phyloP scores from a whole-genome alignment of 2,329 filamentous ascomycete species.

The Sporothrix dimorphospora region DNA sequence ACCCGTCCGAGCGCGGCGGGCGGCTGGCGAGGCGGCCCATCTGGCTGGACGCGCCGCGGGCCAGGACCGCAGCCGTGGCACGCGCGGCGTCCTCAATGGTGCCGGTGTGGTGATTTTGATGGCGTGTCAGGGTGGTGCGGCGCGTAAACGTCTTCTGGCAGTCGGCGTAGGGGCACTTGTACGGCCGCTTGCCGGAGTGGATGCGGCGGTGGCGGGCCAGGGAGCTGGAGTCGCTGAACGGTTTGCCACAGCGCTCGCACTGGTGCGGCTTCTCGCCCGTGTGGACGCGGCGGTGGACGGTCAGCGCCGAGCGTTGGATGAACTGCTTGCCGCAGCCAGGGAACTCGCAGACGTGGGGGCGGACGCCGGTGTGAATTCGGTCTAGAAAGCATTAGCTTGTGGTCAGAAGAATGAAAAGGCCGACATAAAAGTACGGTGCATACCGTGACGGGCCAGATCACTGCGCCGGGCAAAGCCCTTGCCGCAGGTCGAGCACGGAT shows the following conservation, averaged over 20 bases:
- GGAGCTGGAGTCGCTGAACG: conserved; percentile 95
- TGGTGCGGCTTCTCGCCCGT: conserved; percentile 98
- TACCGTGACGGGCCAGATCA: conserved; percentile 93
- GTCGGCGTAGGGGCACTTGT: conserved; percentile 96
- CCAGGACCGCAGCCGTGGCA: conserved; percentile 83
- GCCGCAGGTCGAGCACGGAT: conserved; percentile 84
- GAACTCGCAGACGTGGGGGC: conserved; percentile 90
- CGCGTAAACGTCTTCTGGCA: conserved; percentile 99
- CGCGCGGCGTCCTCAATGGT: conserved; percentile 92
- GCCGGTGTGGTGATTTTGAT: conserved; percentile 94
- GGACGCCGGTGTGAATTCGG: conserved; percentile 88
- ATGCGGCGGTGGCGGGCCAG: conserved; percentile 91
- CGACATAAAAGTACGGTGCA: conserved; percentile 33
- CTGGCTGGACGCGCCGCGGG: conserved; percentile 50
- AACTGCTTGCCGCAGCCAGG: conserved; percentile 92
- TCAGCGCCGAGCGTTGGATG: conserved; percentile 93
- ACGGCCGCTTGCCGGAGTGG: conserved; percentile 92
- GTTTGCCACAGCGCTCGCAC: conserved; percentile 97
- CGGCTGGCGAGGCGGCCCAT: conserved; percentile 43
- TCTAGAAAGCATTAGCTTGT: conserved; percentile 56
- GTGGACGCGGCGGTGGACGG: conserved; percentile 92
- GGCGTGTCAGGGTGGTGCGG: conserved; percentile 89
- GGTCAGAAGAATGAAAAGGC: not conserved
- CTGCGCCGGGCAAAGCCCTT: conserved; percentile 93
- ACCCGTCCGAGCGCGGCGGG: conserved; percentile 66